Conservation (phyloP, 2,329 filamentous ascomycete genomes). For the Penicillium freii region DNA sequence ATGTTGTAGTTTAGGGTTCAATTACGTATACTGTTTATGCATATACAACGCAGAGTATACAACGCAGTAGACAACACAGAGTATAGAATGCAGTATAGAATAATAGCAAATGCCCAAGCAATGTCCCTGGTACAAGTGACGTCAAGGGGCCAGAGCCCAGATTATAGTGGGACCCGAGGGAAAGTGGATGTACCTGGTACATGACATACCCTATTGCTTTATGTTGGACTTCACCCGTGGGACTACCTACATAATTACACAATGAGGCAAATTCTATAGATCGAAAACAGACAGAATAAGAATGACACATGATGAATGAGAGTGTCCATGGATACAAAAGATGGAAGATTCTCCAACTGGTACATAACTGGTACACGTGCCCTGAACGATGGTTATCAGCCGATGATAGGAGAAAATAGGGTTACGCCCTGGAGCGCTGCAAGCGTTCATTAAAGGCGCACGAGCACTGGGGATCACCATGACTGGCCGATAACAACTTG, state of each 20-base stretch:
- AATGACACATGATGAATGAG: neutral
- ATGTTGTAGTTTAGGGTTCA: neutral
- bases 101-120: too few relatives aligned
- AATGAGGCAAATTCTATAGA: neutral
- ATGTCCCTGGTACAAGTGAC: slow-evolving; percentile 9
- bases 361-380: slow-evolving; percentile 9
- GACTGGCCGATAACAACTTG: slow-evolving; percentile 15
- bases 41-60: neutral
- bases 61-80: neutral
- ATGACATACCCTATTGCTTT: neutral
- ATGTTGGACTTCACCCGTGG: neutral
- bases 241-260: neutral
- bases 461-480: slow-evolving; percentile 9
- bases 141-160: slow-evolving; percentile 7
- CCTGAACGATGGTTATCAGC: slow-evolving; percentile 5
- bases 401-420: slow-evolving; percentile 8
- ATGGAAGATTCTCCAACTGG: neutral
- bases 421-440: slow-evolving; percentile 14
- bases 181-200: slow-evolving; percentile 11
- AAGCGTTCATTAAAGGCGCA: slow-evolving; percentile 13
- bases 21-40: neutral
- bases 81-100: neutral
- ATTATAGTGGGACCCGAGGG: slow-evolving; percentile 8
- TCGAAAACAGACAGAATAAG: neutral
- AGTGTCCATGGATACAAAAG: neutral